Evolutionary conservation across 805 yeast genomes (phyloP).

Genomic region (Tetrapisispora fleetii): DNA sequence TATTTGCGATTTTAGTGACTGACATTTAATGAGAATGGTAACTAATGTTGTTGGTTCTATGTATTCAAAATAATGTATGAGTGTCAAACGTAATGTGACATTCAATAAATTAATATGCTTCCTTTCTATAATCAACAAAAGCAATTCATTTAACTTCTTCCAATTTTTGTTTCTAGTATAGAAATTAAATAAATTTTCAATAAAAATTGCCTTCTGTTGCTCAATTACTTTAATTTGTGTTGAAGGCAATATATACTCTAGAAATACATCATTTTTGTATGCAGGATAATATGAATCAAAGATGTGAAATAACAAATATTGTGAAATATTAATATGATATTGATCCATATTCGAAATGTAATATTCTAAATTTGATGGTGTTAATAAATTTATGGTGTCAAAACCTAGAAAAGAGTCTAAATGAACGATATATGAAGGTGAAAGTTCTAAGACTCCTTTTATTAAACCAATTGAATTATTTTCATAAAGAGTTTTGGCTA

Average conservation of each 20-base stretch:
- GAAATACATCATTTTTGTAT: not conserved
- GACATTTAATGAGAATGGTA: not conserved
- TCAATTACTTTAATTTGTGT: not conserved
- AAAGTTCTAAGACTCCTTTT: slow-evolving; percentile 2
- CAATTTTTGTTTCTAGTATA: not conserved
- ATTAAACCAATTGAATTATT: slow-evolving; percentile 3
- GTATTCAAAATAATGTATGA: not conserved
- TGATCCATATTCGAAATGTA: not conserved
- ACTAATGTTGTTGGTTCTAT: not conserved
- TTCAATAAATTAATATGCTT: not conserved
- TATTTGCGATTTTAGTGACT: not conserved
- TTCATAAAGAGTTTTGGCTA: not conserved
- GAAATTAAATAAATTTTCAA: not conserved
- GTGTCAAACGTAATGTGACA: too few relatives aligned
- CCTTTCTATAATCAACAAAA: not conserved
- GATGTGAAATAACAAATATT: not conserved
- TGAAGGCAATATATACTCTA: not conserved
- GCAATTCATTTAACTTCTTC: not conserved
- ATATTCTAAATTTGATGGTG: not conserved
- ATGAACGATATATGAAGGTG: slow-evolving; percentile 1
- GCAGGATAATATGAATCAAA: not conserved
- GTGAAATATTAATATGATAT: not conserved
- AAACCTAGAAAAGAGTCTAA: not conserved
- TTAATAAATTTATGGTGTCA: not conserved
- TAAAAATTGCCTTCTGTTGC: not conserved